Evolutionary conservation across 2,329 filamentous ascomycete genomes (phyloP), one percentile per base, ranked within the genome.

Genomic region (Esteya vermicola): DNA sequence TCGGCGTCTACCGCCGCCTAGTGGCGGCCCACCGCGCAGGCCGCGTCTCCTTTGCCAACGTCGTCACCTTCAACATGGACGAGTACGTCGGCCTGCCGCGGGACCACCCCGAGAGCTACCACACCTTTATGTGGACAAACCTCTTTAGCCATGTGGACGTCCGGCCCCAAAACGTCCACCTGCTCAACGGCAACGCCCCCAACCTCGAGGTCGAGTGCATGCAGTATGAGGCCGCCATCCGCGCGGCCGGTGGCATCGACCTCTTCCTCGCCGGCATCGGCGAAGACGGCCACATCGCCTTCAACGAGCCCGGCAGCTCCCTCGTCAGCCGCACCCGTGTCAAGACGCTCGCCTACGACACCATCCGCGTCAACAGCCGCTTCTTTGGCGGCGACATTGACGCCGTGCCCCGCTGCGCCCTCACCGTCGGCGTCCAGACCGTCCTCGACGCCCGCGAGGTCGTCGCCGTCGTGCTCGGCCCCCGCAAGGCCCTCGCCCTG

Each of bases 81-180:
- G 80, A 85, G 60, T 85, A 85, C 54, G 78, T 85, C 46, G 77
- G 75, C 36, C 68, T 85, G 37, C 74, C 81, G 18, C 70, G 77
- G 47, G 76, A 81, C 50, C 81, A 86, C 56, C 78, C 81, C 4
- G 76, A 85, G 55, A 81, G 75, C 54, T 86, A 86, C 59, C 81
- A 85, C 63, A 78, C 74, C 51, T 88, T 85, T 64, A 86, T 86
- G 81, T 85, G 82, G 67, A 77, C 75, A 59, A 70, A 85, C 59
- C 82, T 86, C 62, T 86, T 88, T 63, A 77, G 75, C 33, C 80
- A 68, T 47, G 72, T 85, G 49, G 76, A 86, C 54, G 74, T 86
- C 45, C 67, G 71, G 40, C 80, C 81, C 1, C 64, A 68, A 45
- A 83, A 67, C 45, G 75, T 85, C 47, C 75, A 86, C 54, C 81